Percentiles rank a stretch among this genome's conserved stretches.
Evolutionary conservation across 179 eudicot species (phyloP).

Genomic region (Heliamphora ciliata): DNA sequence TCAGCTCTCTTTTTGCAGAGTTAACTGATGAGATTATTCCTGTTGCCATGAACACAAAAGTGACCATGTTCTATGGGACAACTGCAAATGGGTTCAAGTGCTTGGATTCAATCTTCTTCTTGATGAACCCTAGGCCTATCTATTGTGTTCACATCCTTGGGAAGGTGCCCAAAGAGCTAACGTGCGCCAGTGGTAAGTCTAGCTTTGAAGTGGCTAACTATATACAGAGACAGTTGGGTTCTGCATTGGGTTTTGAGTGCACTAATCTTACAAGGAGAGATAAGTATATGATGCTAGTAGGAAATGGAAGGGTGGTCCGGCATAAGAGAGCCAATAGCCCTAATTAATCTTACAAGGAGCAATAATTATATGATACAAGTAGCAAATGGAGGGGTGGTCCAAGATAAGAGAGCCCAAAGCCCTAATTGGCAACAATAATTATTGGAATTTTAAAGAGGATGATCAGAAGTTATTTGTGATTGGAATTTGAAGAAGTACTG

Average conservation of each 20-base stretch:
- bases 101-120: conserved; percentile 60
- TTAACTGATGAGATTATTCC: conserved; percentile 50
- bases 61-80: conserved; percentile 63
- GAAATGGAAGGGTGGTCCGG: conserved; percentile 47
- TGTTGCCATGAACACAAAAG: conserved; percentile 46
- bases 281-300: conserved; percentile 64
- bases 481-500: too few relatives aligned
- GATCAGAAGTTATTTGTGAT: too few relatives aligned
- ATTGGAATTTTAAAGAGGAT: too few relatives aligned
- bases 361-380: conserved; percentile 68
- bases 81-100: conserved; percentile 62
- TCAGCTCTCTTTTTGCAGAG: conserved; percentile 65
- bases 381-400: conserved; percentile 51
- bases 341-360: conserved; percentile 57
- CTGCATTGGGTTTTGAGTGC: conserved; percentile 47
- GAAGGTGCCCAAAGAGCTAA: conserved; percentile 27
- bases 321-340: too few relatives aligned
- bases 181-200: conserved; percentile 5
- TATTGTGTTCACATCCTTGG: conserved; percentile 42
- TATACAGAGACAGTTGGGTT: conserved; percentile 53
- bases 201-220: conserved; percentile 53
- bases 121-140: conserved; percentile 57
- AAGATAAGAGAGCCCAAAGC: too few relatives aligned
- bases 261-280: conserved; percentile 68
- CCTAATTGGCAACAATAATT: too few relatives aligned